phyloP scores from a whole-genome alignment of 78 protist genomes.

The Guillardia theta region DNA sequence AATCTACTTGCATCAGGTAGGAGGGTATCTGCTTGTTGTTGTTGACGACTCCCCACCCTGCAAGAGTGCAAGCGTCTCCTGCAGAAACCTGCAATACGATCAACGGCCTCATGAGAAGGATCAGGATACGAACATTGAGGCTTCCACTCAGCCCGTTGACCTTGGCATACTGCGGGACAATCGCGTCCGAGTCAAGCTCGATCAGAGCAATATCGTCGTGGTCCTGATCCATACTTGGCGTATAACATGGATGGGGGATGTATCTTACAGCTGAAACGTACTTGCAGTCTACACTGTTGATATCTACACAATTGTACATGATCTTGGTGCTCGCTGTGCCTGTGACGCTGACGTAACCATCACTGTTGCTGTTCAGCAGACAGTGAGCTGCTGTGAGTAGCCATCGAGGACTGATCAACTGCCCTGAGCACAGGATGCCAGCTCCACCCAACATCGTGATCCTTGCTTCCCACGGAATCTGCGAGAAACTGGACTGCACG shows the following conservation, averaged over 20 bases:
- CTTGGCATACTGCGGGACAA: not conserved
- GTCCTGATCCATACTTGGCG: not conserved
- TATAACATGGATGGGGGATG: constrained; percentile 29
- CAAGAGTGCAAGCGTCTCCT: too few relatives aligned
- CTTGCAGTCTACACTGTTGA: not conserved
- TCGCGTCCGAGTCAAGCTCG: not conserved
- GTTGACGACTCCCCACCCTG: too few relatives aligned
- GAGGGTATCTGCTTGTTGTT: too few relatives aligned
- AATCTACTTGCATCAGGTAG: not conserved
- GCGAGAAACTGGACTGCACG: not conserved
- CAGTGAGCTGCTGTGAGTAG: constrained; percentile 32
- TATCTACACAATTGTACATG: not conserved
- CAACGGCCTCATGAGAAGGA: too few relatives aligned
- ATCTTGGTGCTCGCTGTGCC: not conserved
- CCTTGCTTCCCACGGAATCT: not conserved
- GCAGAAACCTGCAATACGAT: too few relatives aligned
- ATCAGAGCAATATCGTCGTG: constrained; percentile 37
- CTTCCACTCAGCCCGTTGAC: too few relatives aligned
- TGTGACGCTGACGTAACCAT: not conserved
- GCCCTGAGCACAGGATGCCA: not conserved
- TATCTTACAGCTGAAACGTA: not conserved
- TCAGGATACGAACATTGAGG: too few relatives aligned
- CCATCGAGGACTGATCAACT: not conserved
- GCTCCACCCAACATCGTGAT: not conserved
- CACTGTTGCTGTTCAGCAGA: not conserved